phyloP scores from a whole-genome alignment of 768 basidiomycete genomes.

The Dacryopinax primogenitus region DNA sequence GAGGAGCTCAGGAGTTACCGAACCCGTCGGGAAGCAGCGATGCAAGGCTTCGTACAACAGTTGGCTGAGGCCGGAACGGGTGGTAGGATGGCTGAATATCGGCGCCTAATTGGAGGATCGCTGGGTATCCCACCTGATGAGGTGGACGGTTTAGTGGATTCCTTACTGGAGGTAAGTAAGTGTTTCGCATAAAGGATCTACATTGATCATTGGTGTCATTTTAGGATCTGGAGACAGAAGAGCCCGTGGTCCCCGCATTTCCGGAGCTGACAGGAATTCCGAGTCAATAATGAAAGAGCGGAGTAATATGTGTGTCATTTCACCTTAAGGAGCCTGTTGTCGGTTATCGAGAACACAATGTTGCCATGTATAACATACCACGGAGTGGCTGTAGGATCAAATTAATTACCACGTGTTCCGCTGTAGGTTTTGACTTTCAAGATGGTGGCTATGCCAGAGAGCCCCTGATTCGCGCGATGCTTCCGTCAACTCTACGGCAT shows the following conservation, averaged over 20 bases:
- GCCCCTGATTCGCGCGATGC: constrained; percentile 1
- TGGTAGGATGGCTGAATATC: constrained; percentile 78
- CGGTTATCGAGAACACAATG: no score
- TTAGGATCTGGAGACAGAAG: constrained; percentile 72
- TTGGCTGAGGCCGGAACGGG: constrained; percentile 86
- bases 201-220: neutral
- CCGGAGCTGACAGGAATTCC: neutral
- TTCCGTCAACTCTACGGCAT: constrained; percentile 6
- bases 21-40: constrained; percentile 54
- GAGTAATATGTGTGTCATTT: neutral
- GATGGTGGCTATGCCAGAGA: neutral
- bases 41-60: constrained; percentile 63
- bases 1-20: constrained; percentile 53
- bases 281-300: neutral
- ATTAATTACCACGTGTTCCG: no score
- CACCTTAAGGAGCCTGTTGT: neutral
- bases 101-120: constrained; percentile 79
- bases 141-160: constrained; percentile 72
- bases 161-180: constrained; percentile 61
- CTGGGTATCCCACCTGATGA: constrained; percentile 76
- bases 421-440: no score
- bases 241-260: constrained; percentile 22
- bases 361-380: no score
- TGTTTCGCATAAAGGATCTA: neutral
- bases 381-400: no score